Evolutionary conservation across 805 yeast genomes (phyloP), one percentile per base, ranked within the genome.

Genomic region (Candida argentea): DNA sequence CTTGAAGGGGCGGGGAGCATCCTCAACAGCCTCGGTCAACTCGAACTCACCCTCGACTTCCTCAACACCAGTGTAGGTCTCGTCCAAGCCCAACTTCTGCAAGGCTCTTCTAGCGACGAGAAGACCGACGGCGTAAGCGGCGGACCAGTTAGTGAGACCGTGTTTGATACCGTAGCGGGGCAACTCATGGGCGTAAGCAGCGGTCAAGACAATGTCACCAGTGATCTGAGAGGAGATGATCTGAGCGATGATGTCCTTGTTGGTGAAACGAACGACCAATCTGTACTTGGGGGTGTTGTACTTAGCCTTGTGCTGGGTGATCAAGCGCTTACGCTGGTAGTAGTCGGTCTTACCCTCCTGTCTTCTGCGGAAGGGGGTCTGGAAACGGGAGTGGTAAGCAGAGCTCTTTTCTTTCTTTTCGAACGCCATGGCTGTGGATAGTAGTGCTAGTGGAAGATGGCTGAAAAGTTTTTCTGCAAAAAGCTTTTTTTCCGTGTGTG

Each of bases 321-420:
- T 91, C 62, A 91, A 75, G 75, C 97, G 86, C 94, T 91, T 91
- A 80, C 98, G 87, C 68, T 91, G 95, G 79, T 87, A 91, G 94
- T 87, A 91, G 69, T 91, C 98, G 63, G 98, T 91, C 79, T 91
- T 91, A 74, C 98, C 98, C 74, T 91, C 96, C 67, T 94, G 84
- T 82, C 98, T 84, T 79, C 98, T 87, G 71, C 98, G 86, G 95
- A 87, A 91, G 48, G 97, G 96, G 66, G 98, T 91, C 76, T 91
- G 98, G 94, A 77, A 91, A 68, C 98, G 87, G 61, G 96, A 86
- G 76, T 76, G 84, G 89, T 91, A 91, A 50, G 96, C 89, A 58
- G 94, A 77, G 61, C 74, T 68, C 78, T 86, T 85, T 48, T 67
- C 55, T 46, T 61, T 54, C 58, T 71, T 73, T 55, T 65, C 66